Conservation (phyloP, 768 basidiomycete species). For the Suillus americanus region DNA sequence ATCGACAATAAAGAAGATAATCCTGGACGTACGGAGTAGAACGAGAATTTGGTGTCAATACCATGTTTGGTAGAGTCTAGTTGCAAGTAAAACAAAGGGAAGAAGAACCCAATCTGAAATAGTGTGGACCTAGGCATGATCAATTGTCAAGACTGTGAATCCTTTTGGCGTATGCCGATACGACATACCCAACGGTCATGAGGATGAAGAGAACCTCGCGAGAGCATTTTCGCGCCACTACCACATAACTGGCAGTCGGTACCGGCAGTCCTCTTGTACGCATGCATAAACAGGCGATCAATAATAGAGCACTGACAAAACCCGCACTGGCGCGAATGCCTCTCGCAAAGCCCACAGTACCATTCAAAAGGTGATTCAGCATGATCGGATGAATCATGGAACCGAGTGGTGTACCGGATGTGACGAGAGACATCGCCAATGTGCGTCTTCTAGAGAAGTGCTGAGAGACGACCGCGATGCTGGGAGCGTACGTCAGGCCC, state of each 20-base stretch:
- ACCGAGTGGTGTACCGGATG: conserved; percentile 52
- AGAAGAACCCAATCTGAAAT: conserved; percentile 40
- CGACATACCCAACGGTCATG: neutral
- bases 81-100: conserved; percentile 53
- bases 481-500: conserved; percentile 47
- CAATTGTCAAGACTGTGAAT: neutral
- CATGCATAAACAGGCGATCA: conserved; percentile 39
- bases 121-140: conserved; percentile 8
- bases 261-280: conserved; percentile 35
- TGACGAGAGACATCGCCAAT: conserved; percentile 43
- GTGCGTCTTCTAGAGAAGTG: conserved; percentile 42
- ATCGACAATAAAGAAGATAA: neutral
- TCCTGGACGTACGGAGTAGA: conserved; percentile 40
- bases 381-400: conserved; percentile 59
- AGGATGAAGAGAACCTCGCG: neutral
- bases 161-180: neutral
- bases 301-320: conserved; percentile 36
- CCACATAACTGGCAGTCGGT: neutral
- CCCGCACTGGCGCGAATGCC: conserved; percentile 40
- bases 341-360: conserved; percentile 43
- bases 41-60: conserved; percentile 41
- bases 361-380: conserved; percentile 47
- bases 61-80: conserved; percentile 46
- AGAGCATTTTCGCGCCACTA: neutral
- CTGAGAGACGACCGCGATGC: conserved; percentile 41